A percentile compares a stretch with the other conserved stretches of the same genome.
Conservation (phyloP, 441 rosid genomes). For the Pelargonium myrrhifolium region DNA sequence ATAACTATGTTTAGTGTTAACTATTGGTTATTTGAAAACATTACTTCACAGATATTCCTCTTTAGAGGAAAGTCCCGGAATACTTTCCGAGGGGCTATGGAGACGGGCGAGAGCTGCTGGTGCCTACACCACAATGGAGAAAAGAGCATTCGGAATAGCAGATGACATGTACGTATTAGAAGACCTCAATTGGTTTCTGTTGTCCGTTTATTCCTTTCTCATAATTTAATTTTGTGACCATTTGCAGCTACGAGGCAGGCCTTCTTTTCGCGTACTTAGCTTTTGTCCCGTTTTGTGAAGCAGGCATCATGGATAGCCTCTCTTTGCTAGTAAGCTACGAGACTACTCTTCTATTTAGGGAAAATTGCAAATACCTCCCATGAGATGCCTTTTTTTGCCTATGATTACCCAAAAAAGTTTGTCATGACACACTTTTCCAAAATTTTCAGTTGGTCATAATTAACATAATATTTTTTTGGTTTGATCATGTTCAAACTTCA, state of each 20-base stretch:
- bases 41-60: conserved; percentile 41
- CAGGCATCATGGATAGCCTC: conserved; percentile 70
- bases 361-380: too few relatives aligned
- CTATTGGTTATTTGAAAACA: conserved; percentile 13
- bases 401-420: too few relatives aligned
- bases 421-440: too few relatives aligned
- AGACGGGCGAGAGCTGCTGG: conserved; percentile 80
- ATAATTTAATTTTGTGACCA: conserved; percentile 20
- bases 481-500: too few relatives aligned
- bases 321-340: conserved; percentile 63
- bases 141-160: conserved; percentile 80
- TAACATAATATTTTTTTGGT: too few relatives aligned
- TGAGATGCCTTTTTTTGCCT: too few relatives aligned
- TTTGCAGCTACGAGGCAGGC: conserved; percentile 77
- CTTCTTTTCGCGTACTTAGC: conserved; percentile 88
- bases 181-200: not conserved
- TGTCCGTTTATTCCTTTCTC: not conserved
- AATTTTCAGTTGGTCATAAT: too few relatives aligned
- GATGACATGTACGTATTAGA: conserved; percentile 64
- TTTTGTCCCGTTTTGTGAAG: conserved; percentile 88
- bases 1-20: conserved; percentile 34
- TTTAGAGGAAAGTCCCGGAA: conserved; percentile 43
- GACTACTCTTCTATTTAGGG: not conserved
- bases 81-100: conserved; percentile 75
- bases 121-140: conserved; percentile 65